Evolutionary conservation across 2,329 filamentous ascomycete species (phyloP).

Genomic region (Karstenula rhodostoma): DNA sequence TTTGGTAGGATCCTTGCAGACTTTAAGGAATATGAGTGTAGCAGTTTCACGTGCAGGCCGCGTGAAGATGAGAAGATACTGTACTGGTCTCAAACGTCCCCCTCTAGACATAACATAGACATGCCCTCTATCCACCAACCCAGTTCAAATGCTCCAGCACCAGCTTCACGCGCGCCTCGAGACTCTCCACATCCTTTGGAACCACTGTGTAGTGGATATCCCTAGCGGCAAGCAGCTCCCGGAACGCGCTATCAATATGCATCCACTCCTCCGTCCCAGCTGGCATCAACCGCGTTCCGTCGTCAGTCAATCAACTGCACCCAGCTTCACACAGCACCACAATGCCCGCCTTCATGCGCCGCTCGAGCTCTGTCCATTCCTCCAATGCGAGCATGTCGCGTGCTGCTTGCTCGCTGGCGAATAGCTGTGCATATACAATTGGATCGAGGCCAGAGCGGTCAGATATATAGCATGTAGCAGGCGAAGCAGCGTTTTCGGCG

Average conservation of each 20-base stretch:
- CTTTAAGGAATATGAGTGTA: too few species aligned
- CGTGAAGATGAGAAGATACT: too few species aligned
- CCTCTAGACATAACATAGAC: too few species aligned
- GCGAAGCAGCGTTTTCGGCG: conserved; percentile 33
- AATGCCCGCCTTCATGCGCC: conserved; percentile 44
- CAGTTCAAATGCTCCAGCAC: conserved; percentile 15
- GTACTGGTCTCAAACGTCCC: too few species aligned
- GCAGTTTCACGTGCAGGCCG: too few species aligned
- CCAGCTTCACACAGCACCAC: conserved; percentile 54
- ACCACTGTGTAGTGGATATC: conserved; percentile 31
- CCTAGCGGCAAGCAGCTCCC: conserved; percentile 25
- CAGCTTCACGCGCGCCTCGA: conserved; percentile 26
- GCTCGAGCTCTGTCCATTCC: conserved; percentile 42
- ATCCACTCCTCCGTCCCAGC: conserved; percentile 36
- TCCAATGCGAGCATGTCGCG: conserved; percentile 28
- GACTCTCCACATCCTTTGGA: conserved; percentile 20
- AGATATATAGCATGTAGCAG: conserved; percentile 49
- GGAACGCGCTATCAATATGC: conserved; percentile 31
- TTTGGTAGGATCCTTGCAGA: too few species aligned
- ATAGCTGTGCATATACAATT: conserved; percentile 50
- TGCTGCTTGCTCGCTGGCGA: conserved; percentile 38
- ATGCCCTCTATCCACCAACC: neutral
- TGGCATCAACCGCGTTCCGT: conserved; percentile 51
- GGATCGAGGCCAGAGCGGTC: conserved; percentile 57
- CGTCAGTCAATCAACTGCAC: conserved; percentile 45